Percentiles rank a stretch among this genome's conserved stretches.
Evolutionary conservation across 495 filamentous ascomycete species (phyloP).

Genomic region (Hypoxylon lienhwacheense): DNA sequence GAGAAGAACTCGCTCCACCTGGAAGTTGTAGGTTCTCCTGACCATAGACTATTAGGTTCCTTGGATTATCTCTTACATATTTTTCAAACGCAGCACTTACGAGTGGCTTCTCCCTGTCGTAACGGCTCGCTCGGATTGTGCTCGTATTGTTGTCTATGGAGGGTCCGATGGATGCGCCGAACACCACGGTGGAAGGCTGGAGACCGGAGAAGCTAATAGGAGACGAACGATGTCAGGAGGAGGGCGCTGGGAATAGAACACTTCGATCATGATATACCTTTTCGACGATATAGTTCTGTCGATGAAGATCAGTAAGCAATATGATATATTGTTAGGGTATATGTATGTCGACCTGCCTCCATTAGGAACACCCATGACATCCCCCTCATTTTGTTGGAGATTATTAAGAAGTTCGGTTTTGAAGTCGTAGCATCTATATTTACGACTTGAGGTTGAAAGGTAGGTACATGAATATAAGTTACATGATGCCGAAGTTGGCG

Average conservation of each 20-base stretch:
- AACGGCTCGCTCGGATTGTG: slow-evolving; percentile 48
- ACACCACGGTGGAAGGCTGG: slow-evolving; percentile 47
- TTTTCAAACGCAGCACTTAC: slow-evolving; percentile 19
- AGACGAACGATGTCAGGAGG: not conserved
- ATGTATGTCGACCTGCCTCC: slow-evolving; percentile 17
- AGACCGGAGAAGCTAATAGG: slow-evolving; percentile 43
- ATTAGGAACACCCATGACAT: slow-evolving; percentile 22
- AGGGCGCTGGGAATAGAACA: not conserved
- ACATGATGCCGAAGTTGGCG: not conserved
- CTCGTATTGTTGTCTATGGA: slow-evolving; percentile 45
- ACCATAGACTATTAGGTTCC: not conserved
- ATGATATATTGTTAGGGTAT: not conserved
- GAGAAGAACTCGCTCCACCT: slow-evolving; percentile 33
- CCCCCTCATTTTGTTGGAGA: slow-evolving; percentile 17
- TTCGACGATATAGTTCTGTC: slow-evolving; percentile 38
- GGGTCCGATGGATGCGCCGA: slow-evolving; percentile 42
- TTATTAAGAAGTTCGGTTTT: not conserved
- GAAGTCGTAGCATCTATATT: too few species aligned
- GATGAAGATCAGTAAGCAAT: slow-evolving; percentile 8
- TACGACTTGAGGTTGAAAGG: not conserved
- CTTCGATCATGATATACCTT: slow-evolving; percentile 22
- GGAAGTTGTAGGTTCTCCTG: slow-evolving; percentile 7
- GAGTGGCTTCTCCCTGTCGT: slow-evolving; percentile 47
- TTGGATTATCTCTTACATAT: not conserved
- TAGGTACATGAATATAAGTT: not conserved